Base-by-base conservation (phyloP, 108 stramenopile species). In the Poteriospumella lacustris region DNA sequence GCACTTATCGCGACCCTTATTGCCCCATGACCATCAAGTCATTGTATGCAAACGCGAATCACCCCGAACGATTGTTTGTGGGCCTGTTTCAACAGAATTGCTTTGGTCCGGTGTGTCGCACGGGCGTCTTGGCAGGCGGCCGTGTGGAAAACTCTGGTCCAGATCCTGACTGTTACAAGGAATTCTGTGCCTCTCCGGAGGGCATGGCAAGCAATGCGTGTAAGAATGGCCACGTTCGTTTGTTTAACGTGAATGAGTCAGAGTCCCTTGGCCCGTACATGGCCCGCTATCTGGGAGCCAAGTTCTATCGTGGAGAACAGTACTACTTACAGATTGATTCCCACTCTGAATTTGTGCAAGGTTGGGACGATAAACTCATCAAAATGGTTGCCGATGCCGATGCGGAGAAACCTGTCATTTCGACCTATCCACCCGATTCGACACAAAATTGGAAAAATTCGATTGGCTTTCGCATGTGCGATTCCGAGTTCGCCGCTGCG, bases 41-140 rank as follows among this genome's bases (percentile, higher is more conserved):
- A 56, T 91, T 93, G 24, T 96, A 88, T 85, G 80, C 83, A 29
- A 86, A 90, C 58, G 92, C 92, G 12, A 68, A 83, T 31, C 1
- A 87, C 76, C 96, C 96, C 5, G 89, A 94, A 24, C 79, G 83
- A 44, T 67, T 96, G 43, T 93, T 86, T 73, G 88, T 95, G 29
- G 94, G 93, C 31, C 85, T 91, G 2, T 91, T 95, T 15, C 83
- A 91, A 38, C 94, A 96, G 87, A 97, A 97, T 78, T 97, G 96
- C 88, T 90, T 91, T 44, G 91, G 47, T 44, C 43, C 90, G 26
- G 79, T 59, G 80, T 96, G 94, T 76, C 59, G 77, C 31, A 92
- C 91, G 33, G 94, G 60, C 3, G 60, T 64, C 9, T 24, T 73
- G 44, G 29, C 9, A 24, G 70, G 70, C 36, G 70, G 70, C 3